phyloP scores from a whole-genome alignment of 352 stramenopile species.

The Pythium inflatum region DNA sequence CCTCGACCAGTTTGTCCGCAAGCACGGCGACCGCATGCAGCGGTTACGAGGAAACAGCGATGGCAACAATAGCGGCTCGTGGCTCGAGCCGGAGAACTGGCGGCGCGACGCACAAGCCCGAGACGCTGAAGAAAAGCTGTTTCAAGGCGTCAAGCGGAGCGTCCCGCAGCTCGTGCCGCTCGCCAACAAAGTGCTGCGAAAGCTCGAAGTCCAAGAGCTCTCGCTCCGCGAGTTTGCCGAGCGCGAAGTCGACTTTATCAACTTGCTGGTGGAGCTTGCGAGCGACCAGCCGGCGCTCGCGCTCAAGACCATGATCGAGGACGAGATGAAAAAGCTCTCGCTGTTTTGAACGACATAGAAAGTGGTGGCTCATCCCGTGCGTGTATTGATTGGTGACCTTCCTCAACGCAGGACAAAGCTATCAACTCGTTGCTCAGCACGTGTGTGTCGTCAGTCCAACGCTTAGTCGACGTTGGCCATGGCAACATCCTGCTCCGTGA shows the following conservation, averaged over 20 bases:
- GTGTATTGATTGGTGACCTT: slow-evolving; percentile 28
- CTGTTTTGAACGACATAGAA: slow-evolving; percentile 11
- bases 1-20: slow-evolving; percentile 78
- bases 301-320: slow-evolving; percentile 72
- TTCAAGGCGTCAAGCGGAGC: slow-evolving; percentile 57
- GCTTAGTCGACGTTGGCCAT: slow-evolving; percentile 91
- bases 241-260: slow-evolving; percentile 82
- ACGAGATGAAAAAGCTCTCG: slow-evolving; percentile 65
- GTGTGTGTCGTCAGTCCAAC: slow-evolving; percentile 3
- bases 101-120: slow-evolving; percentile 42
- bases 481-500: slow-evolving; percentile 86
- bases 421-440: slow-evolving; percentile 14
- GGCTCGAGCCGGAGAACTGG: slow-evolving; percentile 38
- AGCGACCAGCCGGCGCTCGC: slow-evolving; percentile 68
- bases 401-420: slow-evolving; percentile 18
- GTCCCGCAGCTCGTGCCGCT: slow-evolving; percentile 70
- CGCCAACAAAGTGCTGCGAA: slow-evolving; percentile 69
- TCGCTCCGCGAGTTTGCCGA: slow-evolving; percentile 73
- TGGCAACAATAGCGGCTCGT: slow-evolving; percentile 6
- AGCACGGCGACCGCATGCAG: slow-evolving; percentile 76
- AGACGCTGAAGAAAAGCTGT: slow-evolving; percentile 64
- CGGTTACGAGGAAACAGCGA: slow-evolving; percentile 33
- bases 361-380: slow-evolving; percentile 32
- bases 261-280: slow-evolving; percentile 75
- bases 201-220: slow-evolving; percentile 75